These are phyloP conservation scores for Streptanthus diversifolius DNA, from an alignment of 345 rosid genomes.

Conservation along the genomic window DNA sequence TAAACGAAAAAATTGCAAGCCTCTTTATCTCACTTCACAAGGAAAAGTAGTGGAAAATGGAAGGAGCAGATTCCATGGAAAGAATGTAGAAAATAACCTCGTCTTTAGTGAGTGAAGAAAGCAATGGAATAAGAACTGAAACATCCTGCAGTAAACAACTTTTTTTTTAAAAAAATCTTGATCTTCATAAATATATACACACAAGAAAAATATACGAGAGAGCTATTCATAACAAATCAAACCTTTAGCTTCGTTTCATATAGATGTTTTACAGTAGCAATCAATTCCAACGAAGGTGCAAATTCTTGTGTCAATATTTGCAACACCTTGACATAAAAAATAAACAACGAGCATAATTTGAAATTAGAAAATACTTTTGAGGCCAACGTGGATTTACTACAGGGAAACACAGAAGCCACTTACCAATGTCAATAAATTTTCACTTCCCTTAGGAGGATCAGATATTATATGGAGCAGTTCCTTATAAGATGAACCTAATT, in stretches of 20 bases:
- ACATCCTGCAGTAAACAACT: slow-evolving; percentile 68
- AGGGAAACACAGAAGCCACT: slow-evolving; percentile 26
- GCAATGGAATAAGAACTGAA: slow-evolving; percentile 86
- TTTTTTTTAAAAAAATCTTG: not conserved
- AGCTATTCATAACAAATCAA: slow-evolving; percentile 14
- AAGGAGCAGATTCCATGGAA: slow-evolving; percentile 20
- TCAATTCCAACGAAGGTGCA: slow-evolving; percentile 67
- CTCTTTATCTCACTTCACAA: slow-evolving; percentile 7
- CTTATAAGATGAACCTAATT: slow-evolving; percentile 74
- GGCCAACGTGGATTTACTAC: slow-evolving; percentile 11
- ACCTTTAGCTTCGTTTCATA: slow-evolving; percentile 97
- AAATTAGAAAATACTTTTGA: slow-evolving; percentile 13
- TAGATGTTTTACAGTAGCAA: slow-evolving; percentile 82
- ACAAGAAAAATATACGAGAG: slow-evolving; percentile 10
- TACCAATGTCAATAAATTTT: slow-evolving; percentile 88
- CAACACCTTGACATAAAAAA: slow-evolving; percentile 60
- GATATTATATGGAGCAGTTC: slow-evolving; percentile 79
- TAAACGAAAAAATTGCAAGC: not conserved
- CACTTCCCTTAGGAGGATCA: slow-evolving; percentile 97
- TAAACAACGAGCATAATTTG: slow-evolving; percentile 28
- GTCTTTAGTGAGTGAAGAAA: slow-evolving; percentile 82
- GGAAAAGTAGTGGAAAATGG: not conserved
- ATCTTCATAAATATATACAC: slow-evolving; percentile 12
- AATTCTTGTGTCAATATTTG: slow-evolving; percentile 87
- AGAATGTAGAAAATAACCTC: slow-evolving; percentile 56